phyloP scores from a whole-genome alignment of 2,329 filamentous ascomycete species.

The Arachnopeziza araneosa region DNA sequence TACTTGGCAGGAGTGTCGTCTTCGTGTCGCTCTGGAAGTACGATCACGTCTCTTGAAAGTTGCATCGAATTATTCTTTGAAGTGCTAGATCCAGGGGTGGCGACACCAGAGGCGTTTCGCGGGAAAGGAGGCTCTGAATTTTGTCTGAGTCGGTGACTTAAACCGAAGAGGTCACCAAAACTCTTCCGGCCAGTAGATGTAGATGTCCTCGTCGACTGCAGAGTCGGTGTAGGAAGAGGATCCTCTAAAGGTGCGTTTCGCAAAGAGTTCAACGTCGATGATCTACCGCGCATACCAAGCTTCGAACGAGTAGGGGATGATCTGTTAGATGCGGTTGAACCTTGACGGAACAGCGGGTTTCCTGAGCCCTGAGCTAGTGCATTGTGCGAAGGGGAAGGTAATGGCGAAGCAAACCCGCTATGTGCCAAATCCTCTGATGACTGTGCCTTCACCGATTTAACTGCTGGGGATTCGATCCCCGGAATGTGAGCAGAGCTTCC shows the following conservation, averaged over 20 bases:
- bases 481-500: constrained; percentile 37
- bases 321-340: constrained; percentile 58
- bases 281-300: constrained; percentile 64
- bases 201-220: constrained; percentile 58
- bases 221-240: constrained; percentile 58
- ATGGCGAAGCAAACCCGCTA: constrained; percentile 18
- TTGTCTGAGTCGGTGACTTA: constrained; percentile 71
- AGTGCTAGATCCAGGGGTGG: constrained; percentile 61
- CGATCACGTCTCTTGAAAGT: constrained; percentile 62
- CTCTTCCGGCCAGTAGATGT: constrained; percentile 89
- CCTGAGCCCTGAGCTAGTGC: constrained; percentile 30
- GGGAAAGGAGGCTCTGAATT: constrained; percentile 66
- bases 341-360: constrained; percentile 47
- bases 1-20: constrained; percentile 90
- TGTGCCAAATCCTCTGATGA: constrained; percentile 21
- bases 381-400: constrained; percentile 27
- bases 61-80: constrained; percentile 84
- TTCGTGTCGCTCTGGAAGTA: constrained; percentile 74
- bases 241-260: constrained; percentile 67
- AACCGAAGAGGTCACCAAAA: constrained; percentile 79
- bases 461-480: constrained; percentile 26
- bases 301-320: constrained; percentile 62
- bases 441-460: constrained; percentile 37
- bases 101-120: constrained; percentile 63
- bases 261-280: constrained; percentile 84